Evolutionary conservation across 1,284 basidiomycete genomes (phyloP), one percentile per base, ranked within the genome.

Genomic region (Rhodotorula sp.): DNA sequence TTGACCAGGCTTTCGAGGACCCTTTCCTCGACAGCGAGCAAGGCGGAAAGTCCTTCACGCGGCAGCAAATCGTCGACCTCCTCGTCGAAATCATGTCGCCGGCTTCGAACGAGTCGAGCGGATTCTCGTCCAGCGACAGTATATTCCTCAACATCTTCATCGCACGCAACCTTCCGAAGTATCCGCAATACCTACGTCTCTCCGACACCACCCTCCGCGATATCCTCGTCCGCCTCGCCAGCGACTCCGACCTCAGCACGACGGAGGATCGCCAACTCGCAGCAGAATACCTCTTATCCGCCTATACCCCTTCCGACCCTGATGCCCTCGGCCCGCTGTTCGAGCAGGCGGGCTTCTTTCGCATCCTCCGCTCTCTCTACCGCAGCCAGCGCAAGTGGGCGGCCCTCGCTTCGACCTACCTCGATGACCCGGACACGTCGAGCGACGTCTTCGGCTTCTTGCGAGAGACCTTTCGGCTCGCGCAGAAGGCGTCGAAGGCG

Each of bases 1-100:
- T 99, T 73, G 96, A 99, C 80, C 87, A 94, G 62, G 94, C 92
- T 0, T 95, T 98, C 74, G 96, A 99, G 80, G 93, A 97, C 77
- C 82, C 89, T 1, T 95, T 90, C 80, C 85, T 98, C 30, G 94
- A 94, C 77, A 90, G 92, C 65, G 85, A 89, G 59, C 82, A 85
- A 1, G 83, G 84, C 60, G 82, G 82, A 32, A 85, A 67, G 30
- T 1, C 47, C 30, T 0, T 89, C 64, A 91, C 85, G 74, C 89
- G 96, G 47, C 88, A 94, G 66, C 84, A 89, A 60, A 89, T 98
- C 68, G 83, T 96, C 76, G 90, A 91, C 74, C 88, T 93, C 58
- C 83, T 99, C 59, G 84, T 95, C 65, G 92, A 97, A 76, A 87
- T 96, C 55, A 77, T 89, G 19, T 84, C 86, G 24, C 82, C 84